Evolutionary conservation across 768 basidiomycete genomes (phyloP).

Genomic region (Rossbeevera mucosa): DNA sequence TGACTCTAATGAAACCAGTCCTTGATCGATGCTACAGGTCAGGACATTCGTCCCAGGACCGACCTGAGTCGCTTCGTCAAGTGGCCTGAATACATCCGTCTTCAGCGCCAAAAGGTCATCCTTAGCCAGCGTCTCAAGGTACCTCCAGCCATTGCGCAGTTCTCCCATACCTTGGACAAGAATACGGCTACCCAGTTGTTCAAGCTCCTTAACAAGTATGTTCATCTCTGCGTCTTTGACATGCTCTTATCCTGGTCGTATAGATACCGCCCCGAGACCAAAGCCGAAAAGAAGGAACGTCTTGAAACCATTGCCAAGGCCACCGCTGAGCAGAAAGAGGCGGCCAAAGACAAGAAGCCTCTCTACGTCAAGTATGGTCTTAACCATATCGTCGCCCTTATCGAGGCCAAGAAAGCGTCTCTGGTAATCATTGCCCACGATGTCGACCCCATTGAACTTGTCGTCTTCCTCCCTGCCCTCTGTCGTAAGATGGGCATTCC

Average conservation of each 20-base stretch:
- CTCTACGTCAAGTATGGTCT: slow-evolving; percentile 94
- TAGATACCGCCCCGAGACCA: slow-evolving; percentile 83
- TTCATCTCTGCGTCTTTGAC: neutral
- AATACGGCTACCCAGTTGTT: slow-evolving; percentile 98
- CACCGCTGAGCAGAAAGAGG: slow-evolving; percentile 74
- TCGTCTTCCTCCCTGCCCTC: slow-evolving; percentile 95
- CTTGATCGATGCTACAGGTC: slow-evolving; percentile 50
- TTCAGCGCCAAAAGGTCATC: slow-evolving; percentile 98
- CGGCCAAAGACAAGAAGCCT: slow-evolving; percentile 87
- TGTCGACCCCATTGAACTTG: slow-evolving; percentile 98
- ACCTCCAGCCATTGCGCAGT: slow-evolving; percentile 96
- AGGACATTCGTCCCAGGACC: slow-evolving; percentile 84
- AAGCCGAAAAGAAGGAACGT: slow-evolving; percentile 96
- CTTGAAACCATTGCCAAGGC: slow-evolving; percentile 73
- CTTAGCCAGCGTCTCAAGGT: slow-evolving; percentile 97
- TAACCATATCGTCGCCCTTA: slow-evolving; percentile 93
- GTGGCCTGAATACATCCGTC: slow-evolving; percentile 98
- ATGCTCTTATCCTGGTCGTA: neutral
- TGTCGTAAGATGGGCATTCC: slow-evolving; percentile 99
- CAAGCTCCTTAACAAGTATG: slow-evolving; percentile 92
- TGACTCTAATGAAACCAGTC: neutral
- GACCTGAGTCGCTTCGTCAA: slow-evolving; percentile 98
- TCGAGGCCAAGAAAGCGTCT: slow-evolving; percentile 96
- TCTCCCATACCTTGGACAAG: slow-evolving; percentile 97
- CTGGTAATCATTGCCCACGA: slow-evolving; percentile 96